Conservation (phyloP, 2,329 filamentous ascomycete genomes). For the Fusarium nelsonii region DNA sequence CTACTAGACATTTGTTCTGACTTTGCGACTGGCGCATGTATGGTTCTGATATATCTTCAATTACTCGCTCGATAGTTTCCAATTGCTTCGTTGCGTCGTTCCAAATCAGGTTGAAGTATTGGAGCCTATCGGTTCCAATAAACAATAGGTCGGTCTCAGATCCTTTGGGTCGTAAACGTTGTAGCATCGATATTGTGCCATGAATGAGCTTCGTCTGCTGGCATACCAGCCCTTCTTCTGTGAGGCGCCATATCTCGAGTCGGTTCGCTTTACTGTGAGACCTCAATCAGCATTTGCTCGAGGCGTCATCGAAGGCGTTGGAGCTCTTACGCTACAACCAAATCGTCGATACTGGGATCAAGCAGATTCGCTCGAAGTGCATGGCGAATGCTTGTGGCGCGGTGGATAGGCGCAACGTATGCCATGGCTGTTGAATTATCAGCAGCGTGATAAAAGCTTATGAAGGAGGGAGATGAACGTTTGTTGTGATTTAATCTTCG, state of each 20-base stretch:
- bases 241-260: constrained; percentile 83
- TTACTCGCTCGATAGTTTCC: constrained; percentile 64
- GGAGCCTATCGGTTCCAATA: constrained; percentile 87
- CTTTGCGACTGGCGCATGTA: constrained; percentile 83
- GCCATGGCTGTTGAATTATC: constrained; percentile 71
- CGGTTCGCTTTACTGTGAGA: constrained; percentile 80
- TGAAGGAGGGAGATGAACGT: constrained; percentile 1
- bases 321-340: constrained; percentile 83
- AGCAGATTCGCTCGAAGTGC: constrained; percentile 85
- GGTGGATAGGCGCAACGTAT: constrained; percentile 93
- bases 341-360: constrained; percentile 78
- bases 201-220: constrained; percentile 79
- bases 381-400: constrained; percentile 90
- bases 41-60: constrained; percentile 67
- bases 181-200: constrained; percentile 87
- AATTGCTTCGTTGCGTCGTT: constrained; percentile 68
- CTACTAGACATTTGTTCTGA: constrained; percentile 84
- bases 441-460: not conserved
- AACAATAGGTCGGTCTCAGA: constrained; percentile 87
- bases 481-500: constrained; percentile 36
- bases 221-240: constrained; percentile 73
- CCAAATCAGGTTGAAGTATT: constrained; percentile 93
- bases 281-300: constrained; percentile 47
- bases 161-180: constrained; percentile 81
- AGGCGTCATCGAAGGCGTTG: constrained; percentile 26